Evolutionary conservation across 352 stramenopile genomes (phyloP), one percentile per base, ranked within the genome.

Genomic region (Pythium sp.): DNA sequence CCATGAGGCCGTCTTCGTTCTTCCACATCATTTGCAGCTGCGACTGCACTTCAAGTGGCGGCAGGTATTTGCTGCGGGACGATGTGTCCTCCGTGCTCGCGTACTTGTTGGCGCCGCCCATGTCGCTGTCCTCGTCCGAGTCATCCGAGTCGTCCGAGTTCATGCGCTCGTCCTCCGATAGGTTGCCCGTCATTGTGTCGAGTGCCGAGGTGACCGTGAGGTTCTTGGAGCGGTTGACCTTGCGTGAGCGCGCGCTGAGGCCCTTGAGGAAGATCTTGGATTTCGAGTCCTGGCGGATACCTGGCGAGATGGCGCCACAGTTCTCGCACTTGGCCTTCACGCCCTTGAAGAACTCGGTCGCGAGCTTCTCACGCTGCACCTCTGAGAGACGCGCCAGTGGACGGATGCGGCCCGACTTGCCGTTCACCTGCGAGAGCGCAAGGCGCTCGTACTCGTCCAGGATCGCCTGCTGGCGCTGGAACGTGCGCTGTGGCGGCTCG

Each of bases 231-330:
- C 86, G 80, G 72, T 96, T 92, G 41, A 92, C 79, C 68, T 90
- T 93, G 64, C 88, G 84, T 64, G 86, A 89, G 28, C 86, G 86
- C 28, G 82, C 76, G 54, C 85, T 97, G 12, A 97, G 81, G 24
- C 81, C 78, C 73, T 95, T 97, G 34, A 98, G 84, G 79, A 99
- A 99, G 65, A 99, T 95, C 75, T 99, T 99, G 68, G 97, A 96
- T 64, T 84, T 94, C 18, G 94, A 91, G 81, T 99, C 98, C 76
- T 99, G 98, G 56, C 98, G 87, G n/a, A 99, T 74, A 51, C 87
- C 93, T 5, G 97, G 95, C 38, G 86, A 98, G 67, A 97, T 97
- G 28, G 97, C 97, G 43, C 90, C 90, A 72, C 98, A 99, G 83
- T 99, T 98, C 55, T 97, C 89, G 84, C 98, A 99, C 68, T 97